Percentiles rank a stretch among this genome's conserved stretches.
phyloP scores from a whole-genome alignment of 139 green algal genomes.

The Zygnema cylindricum region DNA sequence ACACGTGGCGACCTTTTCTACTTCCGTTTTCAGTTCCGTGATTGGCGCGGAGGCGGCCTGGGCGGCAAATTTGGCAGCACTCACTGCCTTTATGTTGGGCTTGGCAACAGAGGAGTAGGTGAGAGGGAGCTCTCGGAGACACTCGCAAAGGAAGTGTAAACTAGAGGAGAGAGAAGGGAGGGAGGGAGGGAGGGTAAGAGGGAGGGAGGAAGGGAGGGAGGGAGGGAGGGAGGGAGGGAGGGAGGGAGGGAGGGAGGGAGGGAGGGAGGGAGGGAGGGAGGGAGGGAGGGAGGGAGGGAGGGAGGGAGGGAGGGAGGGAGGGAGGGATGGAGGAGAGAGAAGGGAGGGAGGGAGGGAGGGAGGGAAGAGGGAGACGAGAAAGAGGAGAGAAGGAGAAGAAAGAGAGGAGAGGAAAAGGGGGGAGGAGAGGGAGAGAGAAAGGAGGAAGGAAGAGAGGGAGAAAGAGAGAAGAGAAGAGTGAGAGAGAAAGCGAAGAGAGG shows the following conservation, averaged over 20 bases:
- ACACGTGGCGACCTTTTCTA: slow-evolving; percentile 29
- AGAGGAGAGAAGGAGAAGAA: too few relatives aligned
- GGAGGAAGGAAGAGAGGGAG: too few relatives aligned
- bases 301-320: too few relatives aligned
- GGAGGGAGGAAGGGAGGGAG: neutral
- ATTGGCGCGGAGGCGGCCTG: slow-evolving; percentile 24
- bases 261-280: too few relatives aligned
- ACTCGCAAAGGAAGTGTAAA: slow-evolving; percentile 28
- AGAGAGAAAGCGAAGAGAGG: too few relatives aligned
- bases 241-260: too few relatives aligned
- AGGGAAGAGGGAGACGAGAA: neutral
- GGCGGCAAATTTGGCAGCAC: neutral
- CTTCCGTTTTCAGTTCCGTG: neutral
- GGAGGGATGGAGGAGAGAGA: too few relatives aligned
- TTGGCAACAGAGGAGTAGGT: slow-evolving; percentile 17
- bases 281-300: too few relatives aligned
- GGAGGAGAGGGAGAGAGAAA: too few relatives aligned
- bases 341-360: neutral
- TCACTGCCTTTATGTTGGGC: slow-evolving; percentile 3
- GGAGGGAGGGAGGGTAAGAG: neutral
- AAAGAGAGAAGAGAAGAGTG: too few relatives aligned
- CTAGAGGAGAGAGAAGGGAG: neutral
- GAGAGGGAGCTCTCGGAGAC: slow-evolving; percentile 32
- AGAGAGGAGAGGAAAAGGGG: too few relatives aligned
- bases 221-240: neutral